Evolutionary conservation across 1,139 yeast species (phyloP).

Genomic region (Chernovozyma sophiae-reginae): DNA sequence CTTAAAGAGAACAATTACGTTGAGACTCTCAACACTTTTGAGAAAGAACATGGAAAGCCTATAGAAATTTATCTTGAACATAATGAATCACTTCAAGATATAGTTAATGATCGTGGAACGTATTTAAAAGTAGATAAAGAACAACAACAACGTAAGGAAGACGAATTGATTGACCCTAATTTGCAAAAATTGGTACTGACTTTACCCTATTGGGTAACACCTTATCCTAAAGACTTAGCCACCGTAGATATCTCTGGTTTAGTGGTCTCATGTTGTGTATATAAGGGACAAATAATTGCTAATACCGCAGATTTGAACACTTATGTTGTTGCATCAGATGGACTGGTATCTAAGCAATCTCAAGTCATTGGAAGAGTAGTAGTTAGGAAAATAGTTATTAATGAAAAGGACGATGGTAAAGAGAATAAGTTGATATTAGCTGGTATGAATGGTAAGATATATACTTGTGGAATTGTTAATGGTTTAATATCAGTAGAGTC

Average conservation of each 20-base stretch:
- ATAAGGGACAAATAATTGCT: constrained; percentile 15
- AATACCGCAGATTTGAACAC: constrained; percentile 27
- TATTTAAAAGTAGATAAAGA: constrained; percentile 20
- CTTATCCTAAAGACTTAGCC: constrained; percentile 21
- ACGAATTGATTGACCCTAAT: background rate
- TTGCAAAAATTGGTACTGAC: constrained; percentile 1
- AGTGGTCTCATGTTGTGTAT: constrained; percentile 20
- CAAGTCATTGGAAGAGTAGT: constrained; percentile 23
- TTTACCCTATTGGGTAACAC: constrained; percentile 25
- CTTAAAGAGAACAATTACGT: constrained; percentile 42
- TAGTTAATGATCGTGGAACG: constrained; percentile 48
- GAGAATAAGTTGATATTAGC: constrained; percentile 19
- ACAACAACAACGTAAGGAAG: constrained; percentile 23
- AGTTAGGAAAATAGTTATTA: constrained; percentile 26
- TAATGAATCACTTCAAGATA: constrained; percentile 47
- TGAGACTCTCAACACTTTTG: constrained; percentile 45
- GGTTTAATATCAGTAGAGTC: constrained; percentile 5
- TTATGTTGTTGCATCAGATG: constrained; percentile 15
- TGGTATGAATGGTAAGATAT: constrained; percentile 39
- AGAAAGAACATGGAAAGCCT: constrained; percentile 42
- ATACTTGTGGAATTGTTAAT: constrained; percentile 13
- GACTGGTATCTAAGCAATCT: background rate
- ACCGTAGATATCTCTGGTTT: constrained; percentile 16
- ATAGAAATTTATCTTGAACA: constrained; percentile 17
- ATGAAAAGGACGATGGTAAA: constrained; percentile 8